Base-by-base conservation (phyloP, 2,329 filamentous ascomycete genomes). In the Conoideocrella luteorostrata region DNA sequence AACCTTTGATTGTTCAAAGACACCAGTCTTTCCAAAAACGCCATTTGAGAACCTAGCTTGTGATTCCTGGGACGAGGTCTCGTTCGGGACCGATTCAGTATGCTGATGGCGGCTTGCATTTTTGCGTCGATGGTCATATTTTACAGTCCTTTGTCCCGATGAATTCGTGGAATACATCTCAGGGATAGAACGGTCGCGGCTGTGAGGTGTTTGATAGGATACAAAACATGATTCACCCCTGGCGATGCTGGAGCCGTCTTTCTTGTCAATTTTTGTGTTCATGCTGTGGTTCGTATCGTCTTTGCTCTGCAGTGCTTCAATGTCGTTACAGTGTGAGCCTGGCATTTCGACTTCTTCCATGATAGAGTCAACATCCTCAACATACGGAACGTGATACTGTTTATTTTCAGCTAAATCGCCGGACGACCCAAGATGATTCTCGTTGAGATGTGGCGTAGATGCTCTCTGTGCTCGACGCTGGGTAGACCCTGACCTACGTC, bases 391-490 rank as follows among this genome's bases (percentile, higher is more conserved):
- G 21, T 50, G 51, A 9, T 53, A 55, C 6, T 22, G 26, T 6
- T 28, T 17, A 23, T 28, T 17, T 13, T 18, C 29, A 9, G 21
- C 33, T 5, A 18, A 12, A 22, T n/a, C 21, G 5, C 12, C 29
- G 4, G 18, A 20, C 6, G 23, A 13, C 7, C 17, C 39, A 22
- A 12, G 11, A 17, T 38, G 23, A 23, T 43, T 39, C 6, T 36
- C 35, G 12, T 9, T 34, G 15, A 17, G 22, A 12, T 47, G 44
- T 13, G 40, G 26, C 2, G 47, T 46, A 9, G 50, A 45, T 10
- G 49, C 50, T 20, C 61, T 48, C 34, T 62, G 52, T 17, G 54
- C 56, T 40, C 60, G 53, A 10, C 61, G 58, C 13, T 54, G 50
- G 20, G 54, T 50, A 21, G 61, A 58, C 22, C 58, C 54, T 23